A percentile compares a stretch with the other conserved stretches of the same genome.
Evolutionary conservation across 352 stramenopile genomes (phyloP).

Genomic region (Peronosclerospora sorghi): DNA sequence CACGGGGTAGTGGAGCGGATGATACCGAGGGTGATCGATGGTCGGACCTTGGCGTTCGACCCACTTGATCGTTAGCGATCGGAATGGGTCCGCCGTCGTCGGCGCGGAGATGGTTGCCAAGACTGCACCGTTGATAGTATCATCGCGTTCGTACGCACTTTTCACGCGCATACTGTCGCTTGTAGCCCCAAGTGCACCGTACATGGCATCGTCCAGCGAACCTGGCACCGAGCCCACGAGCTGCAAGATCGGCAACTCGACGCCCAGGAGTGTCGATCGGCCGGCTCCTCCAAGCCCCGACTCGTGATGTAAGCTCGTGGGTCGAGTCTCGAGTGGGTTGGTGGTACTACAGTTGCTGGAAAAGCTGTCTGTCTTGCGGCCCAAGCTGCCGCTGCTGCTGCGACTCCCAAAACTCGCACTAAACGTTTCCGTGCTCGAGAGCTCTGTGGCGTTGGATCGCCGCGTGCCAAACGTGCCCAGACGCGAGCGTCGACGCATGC

Average conservation of each 20-base stretch:
- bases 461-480: constrained; percentile 14
- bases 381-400: constrained; percentile 18
- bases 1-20: constrained; percentile 28
- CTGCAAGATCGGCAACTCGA: constrained; percentile 29
- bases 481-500: constrained; percentile 18
- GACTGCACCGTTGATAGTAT: constrained; percentile 34
- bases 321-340: constrained; percentile 19
- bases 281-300: constrained; percentile 7
- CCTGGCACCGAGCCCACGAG: constrained; percentile 38
- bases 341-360: constrained; percentile 18
- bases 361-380: constrained; percentile 17
- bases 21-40: constrained; percentile 22
- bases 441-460: constrained; percentile 9
- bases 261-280: background rate
- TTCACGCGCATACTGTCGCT: constrained; percentile 37
- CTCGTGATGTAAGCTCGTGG: constrained; percentile 7
- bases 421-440: constrained; percentile 11
- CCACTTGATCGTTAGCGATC: constrained; percentile 47
- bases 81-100: constrained; percentile 35
- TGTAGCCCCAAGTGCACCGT: constrained; percentile 30
- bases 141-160: constrained; percentile 35
- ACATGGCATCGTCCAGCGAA: constrained; percentile 48
- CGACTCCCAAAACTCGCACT: constrained; percentile 15
- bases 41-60: constrained; percentile 27
- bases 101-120: constrained; percentile 33